Evolutionary conservation across 2,329 filamentous ascomycete species (phyloP), one percentile per base, ranked within the genome.

Genomic region (Sporothrix inflata): DNA sequence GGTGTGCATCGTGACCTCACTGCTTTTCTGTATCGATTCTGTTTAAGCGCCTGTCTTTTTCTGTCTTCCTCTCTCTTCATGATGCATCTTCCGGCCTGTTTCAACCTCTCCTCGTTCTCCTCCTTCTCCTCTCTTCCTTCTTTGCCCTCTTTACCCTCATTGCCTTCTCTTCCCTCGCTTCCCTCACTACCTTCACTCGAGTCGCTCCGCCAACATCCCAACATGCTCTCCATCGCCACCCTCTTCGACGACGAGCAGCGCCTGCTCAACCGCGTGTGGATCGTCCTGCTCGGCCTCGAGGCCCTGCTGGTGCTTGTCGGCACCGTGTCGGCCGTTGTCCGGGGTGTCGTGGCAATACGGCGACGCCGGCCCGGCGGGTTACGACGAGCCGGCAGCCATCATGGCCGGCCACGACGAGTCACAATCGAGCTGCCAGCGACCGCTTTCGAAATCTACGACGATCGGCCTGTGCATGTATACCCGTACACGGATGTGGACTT

Each of bases 261-360:
- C 65, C 68, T 79, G 38, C 77, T 80, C 30, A 78, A 80, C 74
- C 73, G 73, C 45, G 71, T 80, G 40, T 80, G 79, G 79, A 76
- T 79, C 42, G 73, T 75, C 16, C 73, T 80, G 53, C 71, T 80
- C 16, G 76, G 76, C 27, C 70, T 80, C 3, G 76, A 80, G 73
- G 77, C 77, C 1, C 60, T 79, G 24, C 77, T 80, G 63, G 78
- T 79, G 1, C 69, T 78, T 4, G 7, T 74, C 24, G 73, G 73
- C 30, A 55, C 72, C 30, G 30, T 72, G 1, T 74, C 75, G 1
- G 71, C 74, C 7, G 40, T 73, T 2, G 70, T 74, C 8, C 73
- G 71, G 11, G 55, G 60, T 9, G 65, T 74, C 16, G 53, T 70
- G 19, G 67, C 73, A 27, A 57, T 74, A 42, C 73, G 73, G 5